Evolutionary conservation across 768 basidiomycete genomes (phyloP).

Genomic region (Galerina marginata): DNA sequence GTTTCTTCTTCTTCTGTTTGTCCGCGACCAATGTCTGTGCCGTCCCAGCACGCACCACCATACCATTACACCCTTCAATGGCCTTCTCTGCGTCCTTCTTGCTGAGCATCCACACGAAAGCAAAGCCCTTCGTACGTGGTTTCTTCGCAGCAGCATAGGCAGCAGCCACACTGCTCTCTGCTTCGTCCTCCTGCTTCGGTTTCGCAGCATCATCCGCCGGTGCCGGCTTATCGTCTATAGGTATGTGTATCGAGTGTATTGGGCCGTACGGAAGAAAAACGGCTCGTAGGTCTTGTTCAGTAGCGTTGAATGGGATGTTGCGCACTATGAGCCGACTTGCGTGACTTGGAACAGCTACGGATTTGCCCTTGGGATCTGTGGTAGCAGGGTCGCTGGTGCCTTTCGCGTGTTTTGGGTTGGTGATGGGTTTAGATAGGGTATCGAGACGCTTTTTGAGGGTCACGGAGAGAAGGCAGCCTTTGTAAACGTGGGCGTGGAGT

Average conservation of each 20-base stretch:
- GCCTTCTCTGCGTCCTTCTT: slow-evolving; percentile 86
- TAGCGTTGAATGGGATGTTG: slow-evolving; percentile 85
- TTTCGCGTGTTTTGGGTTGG: slow-evolving; percentile 22
- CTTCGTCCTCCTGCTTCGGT: slow-evolving; percentile 32
- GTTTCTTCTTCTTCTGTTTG: slow-evolving; percentile 74
- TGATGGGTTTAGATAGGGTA: slow-evolving; percentile 54
- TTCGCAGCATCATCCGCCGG: slow-evolving; percentile 33
- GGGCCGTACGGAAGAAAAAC: slow-evolving; percentile 89
- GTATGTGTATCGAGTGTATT: slow-evolving; percentile 85
- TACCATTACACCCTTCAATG: slow-evolving; percentile 80
- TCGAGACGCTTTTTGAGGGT: slow-evolving; percentile 88
- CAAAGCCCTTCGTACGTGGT: slow-evolving; percentile 76
- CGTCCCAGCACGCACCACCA: slow-evolving; percentile 65
- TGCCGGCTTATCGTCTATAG: slow-evolving; percentile 42
- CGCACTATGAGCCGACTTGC: slow-evolving; percentile 87
- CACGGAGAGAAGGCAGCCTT: slow-evolving; percentile 84
- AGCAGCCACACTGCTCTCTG: slow-evolving; percentile 22
- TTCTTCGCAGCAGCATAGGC: slow-evolving; percentile 26
- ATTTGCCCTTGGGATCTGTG: slow-evolving; percentile 39
- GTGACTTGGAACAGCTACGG: slow-evolving; percentile 60
- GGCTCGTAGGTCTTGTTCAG: slow-evolving; percentile 83
- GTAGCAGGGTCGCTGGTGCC: slow-evolving; percentile 26
- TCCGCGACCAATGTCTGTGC: slow-evolving; percentile 59
- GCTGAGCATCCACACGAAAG: slow-evolving; percentile 93
- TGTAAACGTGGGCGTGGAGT: slow-evolving; percentile 93